These are phyloP conservation scores for Dictyostelium capitatum DNA, from an alignment of 78 protist genomes.

Conservation along the genomic window DNA sequence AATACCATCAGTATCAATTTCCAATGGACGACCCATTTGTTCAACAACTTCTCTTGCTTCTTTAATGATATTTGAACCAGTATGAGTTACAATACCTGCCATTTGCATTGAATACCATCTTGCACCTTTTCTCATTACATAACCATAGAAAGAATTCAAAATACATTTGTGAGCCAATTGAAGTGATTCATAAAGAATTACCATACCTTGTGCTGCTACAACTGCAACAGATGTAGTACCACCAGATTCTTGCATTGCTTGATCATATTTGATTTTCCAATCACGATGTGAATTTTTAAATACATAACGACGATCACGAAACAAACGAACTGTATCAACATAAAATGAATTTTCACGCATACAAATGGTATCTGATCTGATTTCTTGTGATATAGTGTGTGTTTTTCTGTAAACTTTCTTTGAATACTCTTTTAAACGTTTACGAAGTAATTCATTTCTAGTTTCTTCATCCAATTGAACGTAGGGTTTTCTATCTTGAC, in stretches of 20 bases:
- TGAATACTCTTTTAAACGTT: constrained; percentile 91
- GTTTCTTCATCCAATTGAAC: constrained; percentile 73
- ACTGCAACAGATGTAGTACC: constrained; percentile 24
- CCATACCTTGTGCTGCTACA: constrained; percentile 56
- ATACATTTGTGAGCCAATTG: constrained; percentile 99
- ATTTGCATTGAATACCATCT: constrained; percentile 99
- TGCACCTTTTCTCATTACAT: constrained; percentile 99
- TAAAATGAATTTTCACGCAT: constrained; percentile 99
- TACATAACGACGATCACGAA: constrained; percentile 97
- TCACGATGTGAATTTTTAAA: constrained; percentile 93
- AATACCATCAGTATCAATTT: constrained; percentile 99
- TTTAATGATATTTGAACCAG: constrained; percentile 97
- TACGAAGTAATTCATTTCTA: constrained; percentile 75
- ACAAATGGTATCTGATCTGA: constrained; percentile 93
- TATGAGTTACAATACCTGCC: constrained; percentile 99
- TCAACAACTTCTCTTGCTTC: constrained; percentile 93
- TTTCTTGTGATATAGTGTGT: constrained; percentile 53
- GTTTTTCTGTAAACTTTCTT: constrained; percentile 84
- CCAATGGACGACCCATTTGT: constrained; percentile 97
- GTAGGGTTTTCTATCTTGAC: constrained; percentile 48
- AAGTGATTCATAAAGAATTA: constrained; percentile 98
- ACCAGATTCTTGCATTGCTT: constrained; percentile 76
- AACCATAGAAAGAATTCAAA: constrained; percentile 99
- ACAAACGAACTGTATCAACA: constrained; percentile 96
- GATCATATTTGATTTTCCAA: constrained; percentile 82